A percentile compares a stretch with the other conserved stretches of the same genome.
Conservation (phyloP, 2,329 filamentous ascomycete genomes). For the Ceratocystis harringtonii region DNA sequence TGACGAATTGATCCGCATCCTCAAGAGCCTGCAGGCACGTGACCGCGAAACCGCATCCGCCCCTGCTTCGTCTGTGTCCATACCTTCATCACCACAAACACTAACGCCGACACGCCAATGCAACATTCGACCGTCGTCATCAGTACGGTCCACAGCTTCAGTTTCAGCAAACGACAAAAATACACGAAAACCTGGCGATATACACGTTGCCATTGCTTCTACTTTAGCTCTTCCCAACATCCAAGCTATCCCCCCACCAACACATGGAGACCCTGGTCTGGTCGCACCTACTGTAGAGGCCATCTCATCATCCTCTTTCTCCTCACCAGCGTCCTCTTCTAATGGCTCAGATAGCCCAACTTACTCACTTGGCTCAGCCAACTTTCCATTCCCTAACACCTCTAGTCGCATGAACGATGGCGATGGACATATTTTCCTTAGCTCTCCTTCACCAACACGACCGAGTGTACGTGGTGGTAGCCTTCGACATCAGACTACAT, state of each 20-base stretch:
- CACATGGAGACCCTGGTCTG: not conserved
- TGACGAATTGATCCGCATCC: conserved; percentile 34
- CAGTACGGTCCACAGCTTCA: conserved; percentile 6
- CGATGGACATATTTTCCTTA: not conserved
- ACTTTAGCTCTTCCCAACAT: not conserved
- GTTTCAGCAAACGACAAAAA: conserved; percentile 16
- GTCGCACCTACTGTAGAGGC: not conserved
- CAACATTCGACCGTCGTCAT: not conserved
- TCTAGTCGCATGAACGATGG: not conserved
- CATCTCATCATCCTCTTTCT: not conserved
- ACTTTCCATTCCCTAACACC: not conserved
- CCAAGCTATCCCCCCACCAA: not conserved
- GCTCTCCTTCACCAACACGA: conserved; percentile 1
- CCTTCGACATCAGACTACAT: not conserved
- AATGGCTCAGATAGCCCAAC: conserved; percentile 13
- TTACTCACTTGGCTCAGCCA: conserved; percentile 9
- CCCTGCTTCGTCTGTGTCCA: not conserved
- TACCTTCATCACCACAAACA: not conserved
- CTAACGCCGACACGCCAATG: not conserved
- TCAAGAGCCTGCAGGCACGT: conserved; percentile 19
- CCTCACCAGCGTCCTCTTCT: not conserved
- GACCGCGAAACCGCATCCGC: conserved; percentile 16
- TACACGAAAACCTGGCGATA: conserved; percentile 15
- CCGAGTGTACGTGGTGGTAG: not conserved
- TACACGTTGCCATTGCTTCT: not conserved